A percentile compares a stretch with the other conserved stretches of the same genome.
These are phyloP conservation scores for Darksidea phi DNA, from an alignment of 495 filamentous ascomycete genomes.

Conservation along the genomic window DNA sequence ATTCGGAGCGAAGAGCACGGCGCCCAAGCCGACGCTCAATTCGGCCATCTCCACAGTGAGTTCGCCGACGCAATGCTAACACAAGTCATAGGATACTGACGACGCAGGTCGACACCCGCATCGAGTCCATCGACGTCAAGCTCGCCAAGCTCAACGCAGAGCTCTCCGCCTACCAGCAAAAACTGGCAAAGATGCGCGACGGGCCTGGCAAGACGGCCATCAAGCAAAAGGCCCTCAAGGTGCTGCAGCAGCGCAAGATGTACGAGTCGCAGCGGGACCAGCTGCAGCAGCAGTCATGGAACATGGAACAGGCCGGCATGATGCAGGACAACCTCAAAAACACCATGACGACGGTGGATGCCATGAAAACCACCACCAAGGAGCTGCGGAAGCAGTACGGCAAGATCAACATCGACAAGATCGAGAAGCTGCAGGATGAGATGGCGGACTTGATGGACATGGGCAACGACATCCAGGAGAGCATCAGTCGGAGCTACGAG, in stretches of 20 bases:
- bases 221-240: conserved; percentile 91
- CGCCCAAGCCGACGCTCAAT: conserved; percentile 87
- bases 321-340: conserved; percentile 99
- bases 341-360: conserved; percentile 97
- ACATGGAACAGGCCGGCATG: conserved; percentile 98
- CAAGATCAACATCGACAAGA: conserved; percentile 95
- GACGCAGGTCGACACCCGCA: conserved; percentile 71
- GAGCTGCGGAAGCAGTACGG: conserved; percentile 92
- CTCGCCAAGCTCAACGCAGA: conserved; percentile 89
- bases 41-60: conserved; percentile 79
- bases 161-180: conserved; percentile 81
- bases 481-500: conserved; percentile 88
- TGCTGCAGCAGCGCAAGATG: conserved; percentile 92
- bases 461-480: conserved; percentile 98
- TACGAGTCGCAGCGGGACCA: conserved; percentile 95
- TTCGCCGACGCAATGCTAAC: conserved; percentile 17
- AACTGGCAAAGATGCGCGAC: conserved; percentile 90
- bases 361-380: conserved; percentile 95
- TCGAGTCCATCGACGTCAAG: conserved; percentile 91
- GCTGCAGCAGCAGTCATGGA: conserved; percentile 93
- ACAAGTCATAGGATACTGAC: conserved; percentile 27
- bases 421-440: conserved; percentile 97
- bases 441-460: conserved; percentile 98
- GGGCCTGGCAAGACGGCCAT: conserved; percentile 92
- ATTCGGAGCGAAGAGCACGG: conserved; percentile 84